phyloP scores from a whole-genome alignment of 2,329 filamentous ascomycete species.

The Pseudocercospora cruenta region DNA sequence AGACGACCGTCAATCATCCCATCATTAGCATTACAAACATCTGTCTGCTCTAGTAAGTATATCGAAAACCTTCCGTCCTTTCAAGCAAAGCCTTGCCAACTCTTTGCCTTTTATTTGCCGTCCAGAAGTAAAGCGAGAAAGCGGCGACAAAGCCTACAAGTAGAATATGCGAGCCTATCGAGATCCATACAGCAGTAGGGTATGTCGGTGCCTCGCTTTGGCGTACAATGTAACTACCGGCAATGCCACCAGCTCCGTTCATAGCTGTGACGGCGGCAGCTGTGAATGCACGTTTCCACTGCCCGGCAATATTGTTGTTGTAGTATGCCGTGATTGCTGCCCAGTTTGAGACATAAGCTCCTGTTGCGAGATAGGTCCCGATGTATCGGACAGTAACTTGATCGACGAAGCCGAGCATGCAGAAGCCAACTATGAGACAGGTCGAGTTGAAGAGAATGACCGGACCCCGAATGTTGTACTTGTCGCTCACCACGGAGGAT shows the following conservation, averaged over 20 bases:
- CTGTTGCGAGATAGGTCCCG: conserved; percentile 67
- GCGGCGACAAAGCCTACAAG: conserved; percentile 34
- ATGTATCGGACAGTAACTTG: conserved; percentile 66
- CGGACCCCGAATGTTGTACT: conserved; percentile 62
- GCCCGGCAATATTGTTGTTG: conserved; percentile 64
- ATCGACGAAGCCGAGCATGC: conserved; percentile 65
- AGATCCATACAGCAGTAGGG: conserved; percentile 68
- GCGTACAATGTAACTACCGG: conserved; percentile 68
- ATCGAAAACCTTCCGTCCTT: conserved; percentile 48
- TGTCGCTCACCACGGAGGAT: conserved; percentile 66
- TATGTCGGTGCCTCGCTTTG: conserved; percentile 65
- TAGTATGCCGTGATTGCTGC: conserved; percentile 67
- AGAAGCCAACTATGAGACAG: conserved; percentile 65
- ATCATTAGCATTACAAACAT: conserved; percentile 1
- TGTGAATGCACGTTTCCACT: conserved; percentile 67
- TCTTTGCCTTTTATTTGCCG: conserved; percentile 35
- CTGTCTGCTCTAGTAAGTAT: conserved; percentile 44
- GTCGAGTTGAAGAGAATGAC: conserved; percentile 68
- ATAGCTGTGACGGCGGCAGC: conserved; percentile 62
- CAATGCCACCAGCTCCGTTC: conserved; percentile 67
- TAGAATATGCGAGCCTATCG: conserved; percentile 54
- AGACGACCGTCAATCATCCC: neutral
- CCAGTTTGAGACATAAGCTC: conserved; percentile 71
- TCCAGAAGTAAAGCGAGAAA: conserved; percentile 35
- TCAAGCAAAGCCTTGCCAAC: conserved; percentile 33